These are phyloP conservation scores for Dictyostelium discoideum DNA, from an alignment of 78 protist species.

Conservation along the genomic window DNA sequence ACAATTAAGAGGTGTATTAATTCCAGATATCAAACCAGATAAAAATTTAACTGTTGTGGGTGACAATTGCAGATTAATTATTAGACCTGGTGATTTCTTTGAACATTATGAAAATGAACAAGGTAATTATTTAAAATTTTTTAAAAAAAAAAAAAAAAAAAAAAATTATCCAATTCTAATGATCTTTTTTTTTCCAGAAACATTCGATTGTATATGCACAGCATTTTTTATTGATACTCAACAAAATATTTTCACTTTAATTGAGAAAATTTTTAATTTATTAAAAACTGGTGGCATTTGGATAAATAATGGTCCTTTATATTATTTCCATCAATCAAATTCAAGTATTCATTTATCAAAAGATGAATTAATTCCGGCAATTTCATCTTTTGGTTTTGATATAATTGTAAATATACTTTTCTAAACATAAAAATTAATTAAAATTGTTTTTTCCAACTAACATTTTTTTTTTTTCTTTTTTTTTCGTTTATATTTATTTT, in stretches of 20 bases:
- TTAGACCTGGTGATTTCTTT: slow-evolving; percentile 25
- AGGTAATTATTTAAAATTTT: not conserved
- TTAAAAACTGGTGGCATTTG: slow-evolving; percentile 32
- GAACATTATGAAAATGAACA: not conserved
- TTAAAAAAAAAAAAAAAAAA: too few species aligned
- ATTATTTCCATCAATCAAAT: not conserved
- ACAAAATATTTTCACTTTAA: not conserved
- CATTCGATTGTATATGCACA: slow-evolving; percentile 37
- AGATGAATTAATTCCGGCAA: not conserved
- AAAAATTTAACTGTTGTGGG: not conserved
- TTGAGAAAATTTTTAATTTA: not conserved
- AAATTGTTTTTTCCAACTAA: too few species aligned
- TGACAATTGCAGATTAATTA: not conserved
- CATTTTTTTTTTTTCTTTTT: not conserved
- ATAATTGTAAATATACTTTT: not conserved
- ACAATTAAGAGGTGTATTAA: not conserved
- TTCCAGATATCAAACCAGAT: slow-evolving; percentile 19
- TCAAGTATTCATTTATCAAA: not conserved
- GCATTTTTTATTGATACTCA: slow-evolving; percentile 45
- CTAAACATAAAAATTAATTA: too few species aligned
- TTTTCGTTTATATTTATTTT: not conserved
- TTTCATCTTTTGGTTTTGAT: not conserved
- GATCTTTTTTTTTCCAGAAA: not conserved
- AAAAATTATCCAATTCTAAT: not conserved
- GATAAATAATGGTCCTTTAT: slow-evolving; percentile 55